A percentile compares a stretch with the other conserved stretches of the same genome.
Evolutionary conservation across 2,329 filamentous ascomycete species (phyloP).

Genomic region (Plenodomus tracheiphilus): DNA sequence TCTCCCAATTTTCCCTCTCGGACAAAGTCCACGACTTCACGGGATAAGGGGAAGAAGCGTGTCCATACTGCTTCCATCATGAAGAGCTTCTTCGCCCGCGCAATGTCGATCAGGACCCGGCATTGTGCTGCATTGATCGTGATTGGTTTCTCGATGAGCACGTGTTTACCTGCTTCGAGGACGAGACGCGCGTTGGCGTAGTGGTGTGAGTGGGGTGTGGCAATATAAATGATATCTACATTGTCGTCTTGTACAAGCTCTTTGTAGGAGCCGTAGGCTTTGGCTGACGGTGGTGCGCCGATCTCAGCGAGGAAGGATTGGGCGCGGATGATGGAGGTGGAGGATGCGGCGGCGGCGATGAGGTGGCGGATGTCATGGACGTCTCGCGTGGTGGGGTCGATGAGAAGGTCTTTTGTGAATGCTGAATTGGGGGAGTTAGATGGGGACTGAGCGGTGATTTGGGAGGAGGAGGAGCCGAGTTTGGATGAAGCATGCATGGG

Average conservation of each 20-base stretch:
- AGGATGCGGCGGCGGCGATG: conserved; percentile 78
- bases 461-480: not conserved
- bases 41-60: conserved; percentile 79
- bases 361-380: conserved; percentile 73
- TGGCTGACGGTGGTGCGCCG: conserved; percentile 66
- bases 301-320: conserved; percentile 71
- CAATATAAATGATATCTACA: conserved; percentile 84
- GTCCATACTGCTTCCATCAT: conserved; percentile 75
- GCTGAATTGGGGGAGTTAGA: not conserved
- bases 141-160: conserved; percentile 87
- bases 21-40: conserved; percentile 69
- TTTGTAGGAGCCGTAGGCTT: conserved; percentile 76
- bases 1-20: conserved; percentile 54
- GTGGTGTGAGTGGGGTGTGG: conserved; percentile 88
- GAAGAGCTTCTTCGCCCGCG: conserved; percentile 63
- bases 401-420: conserved; percentile 72
- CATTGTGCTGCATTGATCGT: conserved; percentile 80
- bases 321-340: conserved; percentile 69
- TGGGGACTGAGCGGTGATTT: too few relatives aligned
- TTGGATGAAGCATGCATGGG: not conserved
- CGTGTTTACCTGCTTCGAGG: conserved; percentile 79
- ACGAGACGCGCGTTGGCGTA: conserved; percentile 85
- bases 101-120: conserved; percentile 71
- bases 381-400: conserved; percentile 68
- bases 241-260: conserved; percentile 76